phyloP scores from a whole-genome alignment of 768 basidiomycete genomes.

The Leccinellum rugosiceps region DNA sequence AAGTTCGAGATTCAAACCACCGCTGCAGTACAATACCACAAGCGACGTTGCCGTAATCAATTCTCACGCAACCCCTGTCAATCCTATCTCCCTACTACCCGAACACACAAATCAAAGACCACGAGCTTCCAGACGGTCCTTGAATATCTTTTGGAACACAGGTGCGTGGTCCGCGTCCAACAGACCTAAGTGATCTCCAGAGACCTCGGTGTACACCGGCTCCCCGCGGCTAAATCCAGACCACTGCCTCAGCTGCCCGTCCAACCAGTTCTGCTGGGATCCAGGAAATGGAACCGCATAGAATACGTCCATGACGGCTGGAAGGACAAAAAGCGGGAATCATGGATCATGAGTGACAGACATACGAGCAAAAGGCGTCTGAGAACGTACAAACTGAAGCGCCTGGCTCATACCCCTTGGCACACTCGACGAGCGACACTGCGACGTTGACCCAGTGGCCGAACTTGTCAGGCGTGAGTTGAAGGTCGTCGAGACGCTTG shows the following conservation, averaged over 20 bases:
- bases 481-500: not conserved
- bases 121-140: slow-evolving; percentile 14
- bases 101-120: slow-evolving; percentile 1
- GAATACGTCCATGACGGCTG: slow-evolving; percentile 17
- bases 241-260: slow-evolving; percentile 20
- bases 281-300: slow-evolving; percentile 15
- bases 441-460: not conserved
- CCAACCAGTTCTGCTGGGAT: slow-evolving; percentile 18
- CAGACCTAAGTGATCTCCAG: slow-evolving; percentile 19
- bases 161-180: slow-evolving; percentile 24
- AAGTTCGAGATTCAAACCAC: too few relatives aligned
- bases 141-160: slow-evolving; percentile 24
- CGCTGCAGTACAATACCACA: too few relatives aligned
- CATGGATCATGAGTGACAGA: not conserved
- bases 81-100: too few relatives aligned
- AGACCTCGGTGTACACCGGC: slow-evolving; percentile 18
- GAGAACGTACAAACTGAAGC: slow-evolving; percentile 20
- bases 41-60: not conserved
- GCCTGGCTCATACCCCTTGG: not conserved
- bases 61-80: not conserved
- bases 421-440: not conserved
- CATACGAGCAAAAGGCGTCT: not conserved
- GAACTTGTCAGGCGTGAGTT: not conserved
- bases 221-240: slow-evolving; percentile 10
- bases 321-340: not conserved